A percentile compares a stretch with the other conserved stretches of the same genome.
Evolutionary conservation across 1,284 basidiomycete species (phyloP).

Genomic region (Tilletiopsis washingtonensis): DNA sequence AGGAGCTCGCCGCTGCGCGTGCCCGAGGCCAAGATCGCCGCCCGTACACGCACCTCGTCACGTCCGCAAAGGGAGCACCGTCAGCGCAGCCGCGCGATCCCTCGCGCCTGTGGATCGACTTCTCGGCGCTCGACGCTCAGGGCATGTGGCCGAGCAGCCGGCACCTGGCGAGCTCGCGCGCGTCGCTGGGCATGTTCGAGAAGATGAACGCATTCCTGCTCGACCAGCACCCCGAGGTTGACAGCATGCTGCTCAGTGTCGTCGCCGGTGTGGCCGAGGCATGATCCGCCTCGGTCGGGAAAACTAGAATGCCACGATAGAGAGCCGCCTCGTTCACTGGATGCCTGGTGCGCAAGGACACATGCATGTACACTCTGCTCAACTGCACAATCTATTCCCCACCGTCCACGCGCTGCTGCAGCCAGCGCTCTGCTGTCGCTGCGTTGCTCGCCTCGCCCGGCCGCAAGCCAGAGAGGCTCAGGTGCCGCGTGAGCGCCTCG

Average conservation of each 20-base stretch:
- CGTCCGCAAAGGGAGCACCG: background rate
- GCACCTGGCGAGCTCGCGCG: background rate
- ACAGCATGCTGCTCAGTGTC: slow-evolving; percentile 42
- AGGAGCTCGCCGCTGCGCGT: slow-evolving; percentile 26
- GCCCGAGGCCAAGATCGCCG: slow-evolving; percentile 9
- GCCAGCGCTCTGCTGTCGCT: too few species aligned
- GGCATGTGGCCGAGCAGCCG: slow-evolving; percentile 9
- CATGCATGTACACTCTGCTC: too few species aligned
- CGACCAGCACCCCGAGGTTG: slow-evolving; percentile 36
- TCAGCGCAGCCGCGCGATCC: slow-evolving; percentile 2
- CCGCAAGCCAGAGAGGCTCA: too few species aligned
- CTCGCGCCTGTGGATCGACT: slow-evolving; percentile 12
- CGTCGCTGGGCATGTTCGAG: slow-evolving; percentile 21
- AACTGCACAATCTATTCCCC: too few species aligned
- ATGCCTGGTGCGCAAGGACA: too few species aligned
- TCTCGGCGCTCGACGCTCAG: slow-evolving; percentile 19
- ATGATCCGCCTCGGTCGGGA: too few species aligned
- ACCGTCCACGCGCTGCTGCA: too few species aligned
- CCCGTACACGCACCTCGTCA: slow-evolving; percentile 2
- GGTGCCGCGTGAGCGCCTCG: too few species aligned
- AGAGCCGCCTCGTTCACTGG: too few species aligned
- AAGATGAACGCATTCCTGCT: slow-evolving; percentile 32
- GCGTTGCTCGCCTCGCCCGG: too few species aligned
- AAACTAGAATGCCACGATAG: too few species aligned
- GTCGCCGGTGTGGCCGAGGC: slow-evolving; percentile 30